Conservation (phyloP, 495 filamentous ascomycete species). For the Aspergillus haitiensis region DNA sequence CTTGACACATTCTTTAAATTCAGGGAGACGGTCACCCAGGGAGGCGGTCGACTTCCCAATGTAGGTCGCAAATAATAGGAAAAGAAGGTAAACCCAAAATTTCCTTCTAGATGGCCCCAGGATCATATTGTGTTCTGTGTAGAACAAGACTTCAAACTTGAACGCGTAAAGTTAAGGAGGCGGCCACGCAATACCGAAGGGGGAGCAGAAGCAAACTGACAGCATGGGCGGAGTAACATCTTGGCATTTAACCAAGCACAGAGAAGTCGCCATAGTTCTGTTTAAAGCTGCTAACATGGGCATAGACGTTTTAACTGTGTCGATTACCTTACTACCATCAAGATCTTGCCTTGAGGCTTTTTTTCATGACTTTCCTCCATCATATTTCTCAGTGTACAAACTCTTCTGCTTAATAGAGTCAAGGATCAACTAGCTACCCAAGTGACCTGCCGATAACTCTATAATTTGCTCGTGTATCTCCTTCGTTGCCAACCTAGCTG, state of each 20-base stretch:
- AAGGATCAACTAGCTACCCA: too few relatives aligned
- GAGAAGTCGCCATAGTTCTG: not conserved
- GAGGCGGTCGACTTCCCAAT: conserved; percentile 62
- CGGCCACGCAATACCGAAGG: conserved; percentile 4
- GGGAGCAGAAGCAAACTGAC: not conserved
- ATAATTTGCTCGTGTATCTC: too few relatives aligned
- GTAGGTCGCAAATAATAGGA: conserved; percentile 47
- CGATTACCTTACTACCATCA: too few relatives aligned
- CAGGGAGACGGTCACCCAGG: conserved; percentile 80
- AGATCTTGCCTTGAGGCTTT: too few relatives aligned
- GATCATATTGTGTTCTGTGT: conserved; percentile 34
- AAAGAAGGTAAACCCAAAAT: conserved; percentile 28
- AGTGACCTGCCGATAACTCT: too few relatives aligned
- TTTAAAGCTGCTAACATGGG: too few relatives aligned
- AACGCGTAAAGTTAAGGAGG: conserved; percentile 30
- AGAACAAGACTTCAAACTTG: conserved; percentile 8
- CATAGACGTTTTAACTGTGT: too few relatives aligned
- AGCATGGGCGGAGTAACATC: conserved; percentile 15
- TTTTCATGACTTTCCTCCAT: too few relatives aligned
- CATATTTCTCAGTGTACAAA: too few relatives aligned
- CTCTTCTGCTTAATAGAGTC: too few relatives aligned
- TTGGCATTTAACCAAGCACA: conserved; percentile 4
- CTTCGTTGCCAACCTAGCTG: too few relatives aligned
- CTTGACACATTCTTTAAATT: conserved; percentile 86
- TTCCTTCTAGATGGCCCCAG: conserved; percentile 26